A percentile compares a stretch with the other conserved stretches of the same genome.
Conservation (phyloP, 2,329 filamentous ascomycete genomes). For the Ophiostoma quercus region DNA sequence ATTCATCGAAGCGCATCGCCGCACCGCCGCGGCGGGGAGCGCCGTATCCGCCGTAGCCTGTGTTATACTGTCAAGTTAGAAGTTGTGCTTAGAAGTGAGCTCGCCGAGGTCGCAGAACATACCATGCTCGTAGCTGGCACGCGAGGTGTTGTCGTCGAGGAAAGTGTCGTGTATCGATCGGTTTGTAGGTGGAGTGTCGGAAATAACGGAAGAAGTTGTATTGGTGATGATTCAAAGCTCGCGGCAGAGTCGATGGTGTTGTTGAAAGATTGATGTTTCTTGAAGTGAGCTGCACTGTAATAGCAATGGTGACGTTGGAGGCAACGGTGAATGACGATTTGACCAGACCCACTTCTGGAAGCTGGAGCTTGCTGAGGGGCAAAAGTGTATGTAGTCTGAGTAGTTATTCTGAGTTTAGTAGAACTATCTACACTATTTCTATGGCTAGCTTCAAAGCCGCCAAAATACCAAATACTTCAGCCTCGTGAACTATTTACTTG, state of each 20-base stretch:
- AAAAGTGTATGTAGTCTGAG: neutral
- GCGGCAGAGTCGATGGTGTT: neutral
- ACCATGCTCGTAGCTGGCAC: slow-evolving; percentile 1
- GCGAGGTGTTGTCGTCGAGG: neutral
- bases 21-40: slow-evolving; percentile 41
- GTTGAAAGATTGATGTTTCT: neutral
- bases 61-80: slow-evolving; percentile 9
- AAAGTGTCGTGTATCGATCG: neutral
- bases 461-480: neutral
- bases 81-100: neutral
- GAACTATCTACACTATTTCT: neutral
- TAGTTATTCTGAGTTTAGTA: too few relatives aligned
- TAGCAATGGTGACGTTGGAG: slow-evolving; percentile 11
- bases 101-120: neutral
- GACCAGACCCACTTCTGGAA: neutral
- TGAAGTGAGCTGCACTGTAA: neutral
- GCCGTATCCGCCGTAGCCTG: slow-evolving; percentile 24
- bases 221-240: neutral
- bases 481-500: neutral
- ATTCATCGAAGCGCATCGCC: slow-evolving; percentile 87
- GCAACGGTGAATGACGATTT: slow-evolving; percentile 13
- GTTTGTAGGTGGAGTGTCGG: neutral
- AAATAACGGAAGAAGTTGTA: neutral
- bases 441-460: neutral
- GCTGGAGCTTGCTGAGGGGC: slow-evolving; percentile 14